Conservation (phyloP, 495 filamentous ascomycete species). For the Neurospora cerealis region DNA sequence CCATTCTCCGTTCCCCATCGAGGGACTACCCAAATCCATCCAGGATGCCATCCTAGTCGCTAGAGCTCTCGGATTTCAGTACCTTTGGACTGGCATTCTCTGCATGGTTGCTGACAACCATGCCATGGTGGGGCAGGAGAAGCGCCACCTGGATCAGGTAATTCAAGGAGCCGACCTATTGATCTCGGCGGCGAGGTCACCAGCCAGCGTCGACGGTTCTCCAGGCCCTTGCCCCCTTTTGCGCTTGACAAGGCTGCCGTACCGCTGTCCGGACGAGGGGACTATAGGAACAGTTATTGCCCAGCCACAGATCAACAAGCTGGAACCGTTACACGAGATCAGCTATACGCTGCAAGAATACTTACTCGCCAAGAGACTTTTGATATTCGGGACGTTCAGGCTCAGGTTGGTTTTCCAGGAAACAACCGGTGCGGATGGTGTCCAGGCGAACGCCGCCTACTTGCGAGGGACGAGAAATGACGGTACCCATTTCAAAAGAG, state of each 20-base stretch:
- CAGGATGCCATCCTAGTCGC: background rate
- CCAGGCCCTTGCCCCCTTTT: background rate
- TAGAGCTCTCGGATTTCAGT: background rate
- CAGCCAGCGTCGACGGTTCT: background rate
- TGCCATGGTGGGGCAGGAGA: background rate
- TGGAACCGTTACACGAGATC: background rate
- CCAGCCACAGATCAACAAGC: background rate
- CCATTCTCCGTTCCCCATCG: background rate
- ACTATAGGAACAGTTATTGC: background rate
- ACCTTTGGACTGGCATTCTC: background rate
- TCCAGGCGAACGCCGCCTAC: background rate
- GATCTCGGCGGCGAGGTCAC: background rate
- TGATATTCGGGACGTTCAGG: background rate
- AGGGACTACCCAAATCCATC: background rate
- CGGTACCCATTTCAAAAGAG: background rate
- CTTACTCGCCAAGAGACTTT: background rate
- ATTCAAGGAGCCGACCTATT: background rate
- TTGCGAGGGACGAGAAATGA: background rate
- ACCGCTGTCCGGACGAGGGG: background rate
- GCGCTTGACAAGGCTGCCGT: background rate
- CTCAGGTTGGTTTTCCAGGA: background rate
- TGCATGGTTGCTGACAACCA: background rate
- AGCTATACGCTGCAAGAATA: background rate
- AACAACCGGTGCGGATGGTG: background rate
- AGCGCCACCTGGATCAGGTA: background rate